Evolutionary conservation across 805 yeast genomes (phyloP).

Genomic region (Monosporozyma solicola): DNA sequence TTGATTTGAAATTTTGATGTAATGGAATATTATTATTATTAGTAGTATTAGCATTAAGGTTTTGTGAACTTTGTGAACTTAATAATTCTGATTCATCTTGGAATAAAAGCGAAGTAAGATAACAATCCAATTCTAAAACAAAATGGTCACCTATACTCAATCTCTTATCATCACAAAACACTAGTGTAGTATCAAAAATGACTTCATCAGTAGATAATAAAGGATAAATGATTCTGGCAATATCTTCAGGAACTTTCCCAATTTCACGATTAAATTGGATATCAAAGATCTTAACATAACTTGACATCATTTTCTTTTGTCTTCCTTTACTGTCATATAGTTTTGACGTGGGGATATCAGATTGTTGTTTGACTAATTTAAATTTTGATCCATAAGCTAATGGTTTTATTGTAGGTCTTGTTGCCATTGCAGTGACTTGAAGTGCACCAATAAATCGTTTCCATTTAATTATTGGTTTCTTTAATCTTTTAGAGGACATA

Average conservation of each 20-base stretch:
- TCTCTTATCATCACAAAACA: conserved; percentile 45
- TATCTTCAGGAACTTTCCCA: conserved; percentile 66
- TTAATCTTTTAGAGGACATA: not conserved
- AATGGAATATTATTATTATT: conserved; percentile 3
- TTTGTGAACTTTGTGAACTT: not conserved
- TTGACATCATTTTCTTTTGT: conserved; percentile 22
- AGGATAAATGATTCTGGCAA: conserved; percentile 58
- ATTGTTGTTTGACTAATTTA: conserved; percentile 30
- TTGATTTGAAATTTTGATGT: conserved; percentile 1
- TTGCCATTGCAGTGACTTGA: conserved; percentile 60
- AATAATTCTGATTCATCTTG: not conserved
- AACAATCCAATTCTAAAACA: conserved; percentile 60
- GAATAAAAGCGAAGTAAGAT: conserved; percentile 34
- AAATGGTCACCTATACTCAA: conserved; percentile 72
- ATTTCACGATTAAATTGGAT: conserved; percentile 42
- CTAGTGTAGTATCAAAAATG: conserved; percentile 45
- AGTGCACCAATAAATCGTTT: conserved; percentile 50
- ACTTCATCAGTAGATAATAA: conserved; percentile 40
- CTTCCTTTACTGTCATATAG: conserved; percentile 18
- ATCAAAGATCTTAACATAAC: conserved; percentile 29
- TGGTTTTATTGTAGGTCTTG: conserved; percentile 48
- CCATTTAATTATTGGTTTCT: conserved; percentile 19
- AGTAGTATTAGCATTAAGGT: conserved; percentile 1
- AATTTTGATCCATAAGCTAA: conserved; percentile 37
- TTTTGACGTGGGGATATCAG: conserved; percentile 10